These are phyloP conservation scores for Prinsepia uniflora DNA, from an alignment of 306 rosid genomes.

Conservation along the genomic window DNA sequence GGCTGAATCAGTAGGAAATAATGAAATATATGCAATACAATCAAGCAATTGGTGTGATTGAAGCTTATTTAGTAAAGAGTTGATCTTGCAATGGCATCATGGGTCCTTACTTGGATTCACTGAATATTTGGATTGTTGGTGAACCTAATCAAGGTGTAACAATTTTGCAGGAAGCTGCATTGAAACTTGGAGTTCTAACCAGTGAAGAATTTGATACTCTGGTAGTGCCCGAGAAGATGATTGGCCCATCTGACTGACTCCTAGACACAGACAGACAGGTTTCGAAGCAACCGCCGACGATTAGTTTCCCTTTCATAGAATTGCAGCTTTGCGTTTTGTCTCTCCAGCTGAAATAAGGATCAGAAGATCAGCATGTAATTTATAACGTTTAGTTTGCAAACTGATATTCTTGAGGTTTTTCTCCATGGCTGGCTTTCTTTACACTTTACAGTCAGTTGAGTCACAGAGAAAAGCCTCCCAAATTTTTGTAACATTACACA, in stretches of 20 bases:
- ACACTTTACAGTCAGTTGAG: neutral
- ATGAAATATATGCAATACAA: conserved; percentile 11
- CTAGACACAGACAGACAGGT: conserved; percentile 9
- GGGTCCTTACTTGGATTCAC: neutral
- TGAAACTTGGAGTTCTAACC: conserved; percentile 78
- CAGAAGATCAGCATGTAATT: neutral
- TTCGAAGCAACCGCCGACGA: conserved; percentile 12
- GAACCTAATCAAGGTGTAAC: conserved; percentile 12
- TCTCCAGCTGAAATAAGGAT: conserved; percentile 4
- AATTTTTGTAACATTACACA: conserved; percentile 25
- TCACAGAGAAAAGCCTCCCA: conserved; percentile 32
- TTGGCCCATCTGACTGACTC: conserved; percentile 75
- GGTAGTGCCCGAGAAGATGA: conserved; percentile 97
- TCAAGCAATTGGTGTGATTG: conserved; percentile 14
- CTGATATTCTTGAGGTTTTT: conserved; percentile 36
- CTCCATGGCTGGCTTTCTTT: conserved; percentile 11
- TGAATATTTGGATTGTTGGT: conserved; percentile 6
- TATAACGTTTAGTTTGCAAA: neutral
- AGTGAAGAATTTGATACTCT: conserved; percentile 79
- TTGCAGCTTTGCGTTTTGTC: conserved; percentile 5
- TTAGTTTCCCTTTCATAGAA: neutral
- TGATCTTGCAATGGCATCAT: neutral
- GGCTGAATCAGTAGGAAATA: neutral
- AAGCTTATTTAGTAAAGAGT: neutral
- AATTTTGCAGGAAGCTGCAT: conserved; percentile 77